phyloP scores from a whole-genome alignment of 1,284 basidiomycete genomes.

The Fomitiporia mediterranea region DNA sequence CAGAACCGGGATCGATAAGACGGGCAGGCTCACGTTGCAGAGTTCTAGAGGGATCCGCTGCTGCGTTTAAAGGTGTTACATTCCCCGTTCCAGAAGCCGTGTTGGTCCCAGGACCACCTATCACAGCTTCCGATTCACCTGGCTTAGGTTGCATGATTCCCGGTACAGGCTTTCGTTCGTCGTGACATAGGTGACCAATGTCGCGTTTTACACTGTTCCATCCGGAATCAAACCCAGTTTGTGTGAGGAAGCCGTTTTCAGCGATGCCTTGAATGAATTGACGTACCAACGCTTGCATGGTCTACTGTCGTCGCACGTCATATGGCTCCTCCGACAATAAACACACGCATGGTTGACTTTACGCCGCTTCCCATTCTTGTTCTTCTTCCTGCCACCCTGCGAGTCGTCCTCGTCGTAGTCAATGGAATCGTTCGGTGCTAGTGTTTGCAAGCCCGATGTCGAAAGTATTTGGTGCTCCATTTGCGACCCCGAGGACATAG shows the following conservation, averaged over 20 bases:
- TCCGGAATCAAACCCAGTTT: background rate
- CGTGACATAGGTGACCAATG: constrained; percentile 87
- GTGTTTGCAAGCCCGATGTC: background rate
- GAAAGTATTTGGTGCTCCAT: constrained; percentile 5
- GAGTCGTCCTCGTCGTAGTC: constrained; percentile 28
- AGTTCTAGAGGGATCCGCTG: constrained; percentile 15
- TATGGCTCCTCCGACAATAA: constrained; percentile 90
- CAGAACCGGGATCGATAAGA: background rate
- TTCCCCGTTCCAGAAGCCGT: background rate
- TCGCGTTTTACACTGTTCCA: constrained; percentile 78
- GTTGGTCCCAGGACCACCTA: constrained; percentile 24
- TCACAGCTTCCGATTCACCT: constrained; percentile 22
- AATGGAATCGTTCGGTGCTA: constrained; percentile 6
- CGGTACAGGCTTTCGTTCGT: constrained; percentile 63
- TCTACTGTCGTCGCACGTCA: constrained; percentile 88
- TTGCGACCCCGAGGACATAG: background rate
- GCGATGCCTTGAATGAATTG: background rate
- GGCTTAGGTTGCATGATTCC: constrained; percentile 40
- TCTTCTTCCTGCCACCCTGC: constrained; percentile 42
- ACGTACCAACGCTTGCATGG: constrained; percentile 88
- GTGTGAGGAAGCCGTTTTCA: too few relatives aligned
- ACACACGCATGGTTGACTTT: constrained; percentile 91
- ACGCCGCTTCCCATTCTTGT: constrained; percentile 50
- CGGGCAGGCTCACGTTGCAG: constrained; percentile 15
- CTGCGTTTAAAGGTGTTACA: too few relatives aligned